A percentile compares a stretch with the other conserved stretches of the same genome.
Evolutionary conservation across 345 rosid species (phyloP).

Genomic region (Dimocarpus longan): DNA sequence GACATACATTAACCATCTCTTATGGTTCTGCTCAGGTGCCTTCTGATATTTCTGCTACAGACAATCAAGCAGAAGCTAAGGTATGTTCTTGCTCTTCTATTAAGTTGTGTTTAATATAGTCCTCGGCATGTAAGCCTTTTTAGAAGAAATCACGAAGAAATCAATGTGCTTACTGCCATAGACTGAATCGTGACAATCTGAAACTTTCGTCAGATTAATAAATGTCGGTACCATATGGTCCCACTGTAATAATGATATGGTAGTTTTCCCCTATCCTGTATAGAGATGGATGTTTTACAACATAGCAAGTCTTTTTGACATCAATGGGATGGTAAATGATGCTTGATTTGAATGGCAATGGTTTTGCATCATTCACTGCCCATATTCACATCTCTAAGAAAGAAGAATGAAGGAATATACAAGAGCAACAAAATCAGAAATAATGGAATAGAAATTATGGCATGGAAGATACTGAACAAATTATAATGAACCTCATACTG

Average conservation of each 20-base stretch:
- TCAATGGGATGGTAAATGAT: not conserved
- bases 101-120: not conserved
- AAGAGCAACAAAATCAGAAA: not conserved
- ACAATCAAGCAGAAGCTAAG: slow-evolving; percentile 48
- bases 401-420: not conserved
- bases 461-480: slow-evolving; percentile 2
- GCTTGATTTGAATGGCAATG: not conserved
- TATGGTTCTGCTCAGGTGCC: slow-evolving; percentile 61
- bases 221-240: not conserved
- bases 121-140: not conserved
- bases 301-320: not conserved
- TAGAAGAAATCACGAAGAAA: not conserved
- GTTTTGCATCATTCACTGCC: not conserved
- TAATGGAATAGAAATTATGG: not conserved
- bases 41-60: slow-evolving; percentile 57
- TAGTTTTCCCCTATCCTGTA: not conserved
- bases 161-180: not conserved
- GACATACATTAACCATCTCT: slow-evolving; percentile 4
- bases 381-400: not conserved
- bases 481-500: slow-evolving; percentile 16
- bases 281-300: not conserved
- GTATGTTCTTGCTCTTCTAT: slow-evolving; percentile 33
- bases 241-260: not conserved
- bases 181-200: slow-evolving; percentile 9
- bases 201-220: not conserved